phyloP scores from a whole-genome alignment of 768 basidiomycete species.

The Suillus fuscotomentosus region DNA sequence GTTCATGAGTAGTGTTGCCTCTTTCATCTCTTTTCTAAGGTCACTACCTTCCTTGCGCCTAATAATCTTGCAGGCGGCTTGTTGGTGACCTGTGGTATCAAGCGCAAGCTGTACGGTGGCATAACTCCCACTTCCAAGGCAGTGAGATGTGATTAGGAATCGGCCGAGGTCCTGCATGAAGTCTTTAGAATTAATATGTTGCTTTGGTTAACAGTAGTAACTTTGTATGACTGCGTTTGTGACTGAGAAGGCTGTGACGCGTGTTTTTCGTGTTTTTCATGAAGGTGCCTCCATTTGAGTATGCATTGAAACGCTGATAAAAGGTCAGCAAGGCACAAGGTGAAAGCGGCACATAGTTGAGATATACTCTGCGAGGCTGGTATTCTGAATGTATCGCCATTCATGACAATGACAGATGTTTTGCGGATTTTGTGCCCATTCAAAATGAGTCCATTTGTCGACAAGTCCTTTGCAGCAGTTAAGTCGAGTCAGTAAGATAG shows the following conservation, averaged over 20 bases:
- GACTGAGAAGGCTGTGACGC: conserved; percentile 60
- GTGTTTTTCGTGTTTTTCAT: conserved; percentile 50
- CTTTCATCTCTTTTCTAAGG: conserved; percentile 62
- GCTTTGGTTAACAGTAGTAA: conserved; percentile 19
- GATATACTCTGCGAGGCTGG: conserved; percentile 61
- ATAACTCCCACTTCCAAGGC: conserved; percentile 78
- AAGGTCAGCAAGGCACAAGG: not conserved
- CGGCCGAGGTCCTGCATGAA: conserved; percentile 53
- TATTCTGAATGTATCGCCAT: conserved; percentile 69
- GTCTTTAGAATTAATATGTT: conserved; percentile 1
- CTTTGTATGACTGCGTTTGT: conserved; percentile 51
- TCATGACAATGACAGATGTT: conserved; percentile 68
- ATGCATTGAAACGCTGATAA: conserved; percentile 63
- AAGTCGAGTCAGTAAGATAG: not conserved
- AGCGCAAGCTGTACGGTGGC: conserved; percentile 80
- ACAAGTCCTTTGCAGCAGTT: conserved; percentile 59
- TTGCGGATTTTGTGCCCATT: conserved; percentile 71
- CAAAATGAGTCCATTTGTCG: conserved; percentile 71
- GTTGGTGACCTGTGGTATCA: conserved; percentile 58
- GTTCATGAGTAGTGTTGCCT: conserved; percentile 69
- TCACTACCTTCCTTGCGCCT: conserved; percentile 49
- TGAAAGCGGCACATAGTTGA: not conserved
- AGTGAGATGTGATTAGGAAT: conserved; percentile 76
- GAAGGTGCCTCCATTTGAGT: conserved; percentile 52
- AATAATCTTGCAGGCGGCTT: conserved; percentile 86